Evolutionary conservation across 1,284 basidiomycete species (phyloP).

Genomic region (Cutaneotrichosporon cavernicola): DNA sequence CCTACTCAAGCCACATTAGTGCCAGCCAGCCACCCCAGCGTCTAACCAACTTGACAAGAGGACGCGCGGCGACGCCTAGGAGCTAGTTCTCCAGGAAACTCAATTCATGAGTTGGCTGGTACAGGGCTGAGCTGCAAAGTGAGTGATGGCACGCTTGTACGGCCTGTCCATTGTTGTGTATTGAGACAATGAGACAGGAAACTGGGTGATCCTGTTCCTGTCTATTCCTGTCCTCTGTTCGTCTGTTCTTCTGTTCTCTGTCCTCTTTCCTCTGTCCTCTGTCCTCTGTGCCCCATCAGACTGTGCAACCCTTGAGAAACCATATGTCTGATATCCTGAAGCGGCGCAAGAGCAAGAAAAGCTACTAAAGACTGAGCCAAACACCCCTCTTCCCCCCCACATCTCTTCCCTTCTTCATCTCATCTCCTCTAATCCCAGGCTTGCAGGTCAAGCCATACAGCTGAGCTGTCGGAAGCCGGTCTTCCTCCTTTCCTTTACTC

Average conservation of each 20-base stretch:
- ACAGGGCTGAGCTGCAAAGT: too few relatives aligned
- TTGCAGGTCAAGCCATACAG: background rate
- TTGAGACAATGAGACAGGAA: background rate
- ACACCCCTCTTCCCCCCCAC: background rate
- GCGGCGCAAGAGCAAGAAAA: background rate
- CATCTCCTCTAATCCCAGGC: background rate
- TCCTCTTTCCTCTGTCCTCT: background rate
- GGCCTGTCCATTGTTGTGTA: too few relatives aligned
- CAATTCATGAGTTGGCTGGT: too few relatives aligned
- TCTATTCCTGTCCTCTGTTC: background rate
- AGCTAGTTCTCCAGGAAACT: too few relatives aligned
- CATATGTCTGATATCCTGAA: background rate
- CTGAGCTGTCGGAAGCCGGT: background rate
- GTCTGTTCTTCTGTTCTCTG: too few relatives aligned
- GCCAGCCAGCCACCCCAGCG: background rate
- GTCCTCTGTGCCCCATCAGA: too few relatives aligned
- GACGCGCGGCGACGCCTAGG: too few relatives aligned
- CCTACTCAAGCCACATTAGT: background rate
- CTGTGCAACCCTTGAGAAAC: background rate
- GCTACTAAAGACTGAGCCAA: background rate
- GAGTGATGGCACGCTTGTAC: too few relatives aligned
- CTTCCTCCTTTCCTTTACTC: conserved; percentile 7
- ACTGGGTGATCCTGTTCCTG: background rate
- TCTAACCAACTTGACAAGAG: too few relatives aligned
- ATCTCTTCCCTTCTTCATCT: background rate